phyloP scores from a whole-genome alignment of 495 filamentous ascomycete genomes.

The Tuber aestivum region DNA sequence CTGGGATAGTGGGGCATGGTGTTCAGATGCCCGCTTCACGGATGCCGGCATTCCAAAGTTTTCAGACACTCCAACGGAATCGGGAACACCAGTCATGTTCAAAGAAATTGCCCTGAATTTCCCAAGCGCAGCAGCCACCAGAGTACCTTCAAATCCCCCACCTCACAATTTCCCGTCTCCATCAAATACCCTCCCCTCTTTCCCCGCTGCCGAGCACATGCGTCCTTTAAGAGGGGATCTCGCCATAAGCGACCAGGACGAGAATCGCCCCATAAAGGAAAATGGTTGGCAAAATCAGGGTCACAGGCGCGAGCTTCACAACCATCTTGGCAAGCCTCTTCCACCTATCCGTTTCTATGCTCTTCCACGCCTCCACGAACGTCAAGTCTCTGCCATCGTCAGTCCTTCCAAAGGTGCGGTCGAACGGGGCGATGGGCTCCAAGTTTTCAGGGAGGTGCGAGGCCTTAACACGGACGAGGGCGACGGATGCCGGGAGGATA shows the following conservation, averaged over 20 bases:
- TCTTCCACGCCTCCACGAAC: slow-evolving; percentile 19
- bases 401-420: slow-evolving; percentile 55
- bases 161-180: neutral
- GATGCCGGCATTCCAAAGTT: neutral
- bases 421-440: slow-evolving; percentile 70
- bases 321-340: slow-evolving; percentile 16
- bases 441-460: slow-evolving; percentile 63
- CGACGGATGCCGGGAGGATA: slow-evolving; percentile 57
- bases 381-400: slow-evolving; percentile 5
- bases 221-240: neutral
- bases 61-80: neutral
- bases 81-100: neutral
- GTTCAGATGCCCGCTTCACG: neutral
- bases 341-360: slow-evolving; percentile 23
- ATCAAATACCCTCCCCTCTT: neutral
- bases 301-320: slow-evolving; percentile 7
- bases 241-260: neutral
- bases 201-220: neutral
- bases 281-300: neutral
- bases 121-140: neutral
- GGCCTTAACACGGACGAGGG: slow-evolving; percentile 63
- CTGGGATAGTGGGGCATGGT: neutral
- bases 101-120: neutral
- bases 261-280: neutral
- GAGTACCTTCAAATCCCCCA: neutral